A percentile compares a stretch with the other conserved stretches of the same genome.
Conservation (phyloP, 2,329 filamentous ascomycete species). For the Trichoderma pleuroti region DNA sequence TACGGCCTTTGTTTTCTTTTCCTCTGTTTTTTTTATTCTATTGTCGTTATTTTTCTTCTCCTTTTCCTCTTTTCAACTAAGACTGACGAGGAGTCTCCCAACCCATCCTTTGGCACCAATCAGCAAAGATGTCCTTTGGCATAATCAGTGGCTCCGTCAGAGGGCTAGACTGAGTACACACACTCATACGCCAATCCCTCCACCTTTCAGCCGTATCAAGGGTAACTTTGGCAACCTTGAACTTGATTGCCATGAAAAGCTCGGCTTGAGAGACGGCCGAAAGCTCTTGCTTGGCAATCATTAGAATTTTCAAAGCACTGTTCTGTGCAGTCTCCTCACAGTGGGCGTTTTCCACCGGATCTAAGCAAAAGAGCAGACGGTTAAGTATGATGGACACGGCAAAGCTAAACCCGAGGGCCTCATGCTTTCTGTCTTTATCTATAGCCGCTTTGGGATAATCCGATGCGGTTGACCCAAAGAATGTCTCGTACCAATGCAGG, state of each 20-base stretch:
- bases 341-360: not conserved
- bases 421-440: constrained; percentile 3
- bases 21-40: not conserved
- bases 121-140: not conserved
- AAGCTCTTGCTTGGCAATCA: not conserved
- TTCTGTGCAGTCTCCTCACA: constrained; percentile 4
- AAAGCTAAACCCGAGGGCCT: constrained; percentile 9
- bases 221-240: not conserved
- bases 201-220: not conserved
- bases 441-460: not conserved
- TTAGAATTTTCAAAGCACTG: not conserved
- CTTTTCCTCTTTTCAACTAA: not conserved
- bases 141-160: not conserved
- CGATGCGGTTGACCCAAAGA: not conserved
- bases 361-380: not conserved
- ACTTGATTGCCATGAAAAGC: constrained; percentile 12
- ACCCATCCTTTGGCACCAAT: not conserved
- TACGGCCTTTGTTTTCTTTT: not conserved
- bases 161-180: not conserved
- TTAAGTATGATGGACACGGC: not conserved
- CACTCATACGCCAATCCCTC: not conserved
- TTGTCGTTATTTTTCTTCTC: not conserved
- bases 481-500: not conserved
- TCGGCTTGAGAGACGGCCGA: not conserved
- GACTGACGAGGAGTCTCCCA: not conserved